Evolutionary conservation across 805 yeast species (phyloP).

Genomic region (Metschnikowia aberdeeniae): DNA sequence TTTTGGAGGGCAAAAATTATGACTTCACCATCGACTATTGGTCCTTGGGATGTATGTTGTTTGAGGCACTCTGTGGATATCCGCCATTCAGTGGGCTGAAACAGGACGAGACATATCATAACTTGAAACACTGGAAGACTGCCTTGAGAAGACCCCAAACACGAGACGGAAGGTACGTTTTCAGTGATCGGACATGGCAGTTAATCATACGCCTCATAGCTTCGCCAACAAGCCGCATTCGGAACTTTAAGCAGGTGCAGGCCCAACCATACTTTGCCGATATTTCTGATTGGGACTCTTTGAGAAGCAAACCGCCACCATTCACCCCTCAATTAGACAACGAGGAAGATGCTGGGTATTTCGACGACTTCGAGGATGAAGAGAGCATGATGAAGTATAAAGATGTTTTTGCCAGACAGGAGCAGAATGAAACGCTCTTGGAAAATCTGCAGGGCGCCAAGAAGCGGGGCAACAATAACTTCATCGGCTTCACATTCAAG

Average conservation of each 20-base stretch:
- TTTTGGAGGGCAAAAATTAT: slow-evolving; percentile 86
- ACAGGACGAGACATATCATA: slow-evolving; percentile 91
- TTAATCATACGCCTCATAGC: slow-evolving; percentile 76
- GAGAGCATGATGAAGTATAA: slow-evolving; percentile 97
- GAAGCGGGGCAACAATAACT: slow-evolving; percentile 47
- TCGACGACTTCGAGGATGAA: slow-evolving; percentile 95
- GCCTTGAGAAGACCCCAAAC: slow-evolving; percentile 86
- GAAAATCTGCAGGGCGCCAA: slow-evolving; percentile 46
- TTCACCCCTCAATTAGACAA: slow-evolving; percentile 95
- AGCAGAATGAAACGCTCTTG: slow-evolving; percentile 74
- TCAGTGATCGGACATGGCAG: slow-evolving; percentile 96
- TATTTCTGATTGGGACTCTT: slow-evolving; percentile 61
- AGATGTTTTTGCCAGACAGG: slow-evolving; percentile 92
- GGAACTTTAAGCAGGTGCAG: slow-evolving; percentile 77
- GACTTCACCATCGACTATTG: slow-evolving; percentile 97
- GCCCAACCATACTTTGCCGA: slow-evolving; percentile 80
- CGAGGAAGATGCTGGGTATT: slow-evolving; percentile 97
- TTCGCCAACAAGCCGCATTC: slow-evolving; percentile 68
- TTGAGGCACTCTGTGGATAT: slow-evolving; percentile 93
- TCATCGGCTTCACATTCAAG: slow-evolving; percentile 94
- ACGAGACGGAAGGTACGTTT: slow-evolving; percentile 85
- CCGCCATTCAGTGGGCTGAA: slow-evolving; percentile 95
- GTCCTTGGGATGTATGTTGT: slow-evolving; percentile 96
- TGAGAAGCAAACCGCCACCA: slow-evolving; percentile 79
- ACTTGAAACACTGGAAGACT: slow-evolving; percentile 88